These are phyloP conservation scores for Plasmodium gallinaceum DNA, from an alignment of 169 alveolate genomes.

Conservation along the genomic window DNA sequence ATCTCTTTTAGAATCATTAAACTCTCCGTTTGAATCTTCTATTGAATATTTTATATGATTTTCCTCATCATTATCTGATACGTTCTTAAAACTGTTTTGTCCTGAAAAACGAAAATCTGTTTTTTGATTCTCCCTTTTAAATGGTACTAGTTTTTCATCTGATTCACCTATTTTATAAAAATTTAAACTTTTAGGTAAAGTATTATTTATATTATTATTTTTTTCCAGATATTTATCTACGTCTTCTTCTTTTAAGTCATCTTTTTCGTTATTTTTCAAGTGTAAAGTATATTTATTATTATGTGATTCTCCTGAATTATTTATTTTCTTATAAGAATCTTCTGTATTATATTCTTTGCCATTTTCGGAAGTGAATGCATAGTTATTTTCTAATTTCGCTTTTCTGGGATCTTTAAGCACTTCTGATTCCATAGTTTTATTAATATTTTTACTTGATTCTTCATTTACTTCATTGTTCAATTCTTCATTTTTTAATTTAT, in stretches of 20 bases:
- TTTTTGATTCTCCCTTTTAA: constrained; percentile 11
- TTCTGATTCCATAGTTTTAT: constrained; percentile 3
- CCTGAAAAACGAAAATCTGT: constrained; percentile 13
- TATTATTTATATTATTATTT: not conserved
- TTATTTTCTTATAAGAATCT: not conserved
- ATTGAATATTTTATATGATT: constrained; percentile 13
- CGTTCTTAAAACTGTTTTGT: constrained; percentile 7
- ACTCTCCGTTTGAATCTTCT: not conserved
- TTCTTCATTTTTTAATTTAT: constrained; percentile 15
- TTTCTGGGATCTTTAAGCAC: constrained; percentile 8
- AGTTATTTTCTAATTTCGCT: no score
- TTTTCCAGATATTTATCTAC: not conserved
- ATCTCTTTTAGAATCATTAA: constrained; percentile 13
- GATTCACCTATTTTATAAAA: not conserved
- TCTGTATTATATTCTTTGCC: no score
- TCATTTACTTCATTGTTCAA: constrained; percentile 12
- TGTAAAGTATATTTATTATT: not conserved
- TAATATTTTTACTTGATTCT: constrained; percentile 7
- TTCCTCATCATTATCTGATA: constrained; percentile 9
- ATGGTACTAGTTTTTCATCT: constrained; percentile 5
- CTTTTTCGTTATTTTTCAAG: not conserved
- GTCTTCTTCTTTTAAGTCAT: not conserved
- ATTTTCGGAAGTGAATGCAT: no score
- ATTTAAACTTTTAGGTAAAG: not conserved
- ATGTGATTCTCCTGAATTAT: not conserved